Conservation (phyloP, 306 rosid species). For the Trichosanthes cucumerina region DNA sequence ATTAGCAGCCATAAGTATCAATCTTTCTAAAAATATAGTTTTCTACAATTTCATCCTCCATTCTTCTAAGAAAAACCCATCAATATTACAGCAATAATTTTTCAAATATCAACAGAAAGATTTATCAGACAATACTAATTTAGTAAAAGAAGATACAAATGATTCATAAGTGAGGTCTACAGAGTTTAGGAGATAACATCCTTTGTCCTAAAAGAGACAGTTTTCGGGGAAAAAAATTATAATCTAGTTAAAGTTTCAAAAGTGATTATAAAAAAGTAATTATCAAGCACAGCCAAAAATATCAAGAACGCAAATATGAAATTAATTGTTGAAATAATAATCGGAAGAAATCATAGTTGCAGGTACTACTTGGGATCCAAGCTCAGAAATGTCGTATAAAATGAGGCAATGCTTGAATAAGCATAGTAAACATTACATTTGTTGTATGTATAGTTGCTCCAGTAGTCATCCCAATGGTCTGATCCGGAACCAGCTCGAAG, state of each 20-base stretch:
- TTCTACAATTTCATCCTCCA: not conserved
- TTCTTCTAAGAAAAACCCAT: not conserved
- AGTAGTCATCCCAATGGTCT: slow-evolving; percentile 85
- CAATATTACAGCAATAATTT: not conserved
- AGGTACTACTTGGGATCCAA: not conserved
- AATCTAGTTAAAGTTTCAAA: not conserved
- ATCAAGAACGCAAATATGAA: not conserved
- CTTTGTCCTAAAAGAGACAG: not conserved
- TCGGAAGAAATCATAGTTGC: not conserved
- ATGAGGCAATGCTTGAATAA: not conserved
- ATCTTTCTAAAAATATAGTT: not conserved
- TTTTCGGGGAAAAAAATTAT: not conserved
- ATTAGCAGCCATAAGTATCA: slow-evolving; percentile 11
- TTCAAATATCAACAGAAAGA: not conserved
- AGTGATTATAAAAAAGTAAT: not conserved
- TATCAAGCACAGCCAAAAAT: not conserved
- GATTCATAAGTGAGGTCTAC: not conserved
- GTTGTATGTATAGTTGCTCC: slow-evolving; percentile 98
- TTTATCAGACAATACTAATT: not conserved
- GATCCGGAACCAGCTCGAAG: slow-evolving; percentile 78
- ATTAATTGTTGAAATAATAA: not conserved
- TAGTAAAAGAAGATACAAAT: not conserved
- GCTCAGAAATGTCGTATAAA: not conserved
- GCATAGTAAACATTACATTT: slow-evolving; percentile 41
- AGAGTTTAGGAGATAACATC: not conserved